Conservation (phyloP, 345 rosid species). For the Luvunga scandens region DNA sequence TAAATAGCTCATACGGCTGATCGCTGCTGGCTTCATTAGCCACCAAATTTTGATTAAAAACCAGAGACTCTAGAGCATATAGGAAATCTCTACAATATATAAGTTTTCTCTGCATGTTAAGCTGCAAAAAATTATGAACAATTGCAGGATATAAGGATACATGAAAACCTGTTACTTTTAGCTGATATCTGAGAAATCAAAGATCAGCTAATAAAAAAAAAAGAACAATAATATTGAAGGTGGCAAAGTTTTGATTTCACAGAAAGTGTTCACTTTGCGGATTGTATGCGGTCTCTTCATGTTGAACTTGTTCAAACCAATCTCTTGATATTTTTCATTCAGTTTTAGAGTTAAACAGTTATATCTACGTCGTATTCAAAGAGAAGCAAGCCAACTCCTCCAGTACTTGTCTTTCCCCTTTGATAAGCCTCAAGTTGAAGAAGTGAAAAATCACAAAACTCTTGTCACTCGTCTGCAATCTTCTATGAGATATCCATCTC, state of each 20-base stretch:
- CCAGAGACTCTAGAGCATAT: background rate
- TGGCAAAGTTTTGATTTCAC: background rate
- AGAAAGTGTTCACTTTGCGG: background rate
- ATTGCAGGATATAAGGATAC: background rate
- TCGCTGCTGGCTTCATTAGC: background rate
- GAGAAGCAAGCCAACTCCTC: background rate
- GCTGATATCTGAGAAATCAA: background rate
- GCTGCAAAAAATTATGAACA: background rate
- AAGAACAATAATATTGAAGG: background rate
- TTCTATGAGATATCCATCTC: background rate
- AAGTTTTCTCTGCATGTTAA: background rate
- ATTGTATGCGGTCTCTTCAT: background rate
- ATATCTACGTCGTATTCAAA: background rate
- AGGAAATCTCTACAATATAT: background rate
- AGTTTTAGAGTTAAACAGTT: background rate
- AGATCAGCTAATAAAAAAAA: background rate
- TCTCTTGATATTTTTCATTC: background rate
- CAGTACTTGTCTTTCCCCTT: background rate
- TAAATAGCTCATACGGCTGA: constrained; percentile 5
- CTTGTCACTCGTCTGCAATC: background rate
- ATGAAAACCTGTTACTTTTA: background rate
- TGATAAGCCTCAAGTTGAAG: background rate
- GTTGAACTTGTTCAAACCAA: background rate
- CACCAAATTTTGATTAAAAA: constrained; percentile 17
- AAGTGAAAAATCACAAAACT: background rate